Conservation (phyloP, 352 stramenopile species). For the Phytophthora aleatoria region DNA sequence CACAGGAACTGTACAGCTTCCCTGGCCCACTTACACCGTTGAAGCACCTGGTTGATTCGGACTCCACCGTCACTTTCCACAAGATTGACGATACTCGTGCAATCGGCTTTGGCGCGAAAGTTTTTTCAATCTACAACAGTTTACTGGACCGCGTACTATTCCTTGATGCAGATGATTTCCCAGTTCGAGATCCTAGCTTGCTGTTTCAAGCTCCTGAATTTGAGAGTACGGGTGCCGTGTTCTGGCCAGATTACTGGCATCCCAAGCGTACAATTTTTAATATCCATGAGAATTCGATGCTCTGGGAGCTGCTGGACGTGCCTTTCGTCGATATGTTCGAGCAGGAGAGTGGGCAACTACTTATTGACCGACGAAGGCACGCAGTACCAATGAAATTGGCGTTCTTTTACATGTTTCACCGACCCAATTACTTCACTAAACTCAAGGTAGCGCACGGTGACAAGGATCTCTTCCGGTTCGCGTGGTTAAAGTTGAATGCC, state of each 20-base stretch:
- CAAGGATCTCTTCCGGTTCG: conserved; percentile 69
- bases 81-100: conserved; percentile 36
- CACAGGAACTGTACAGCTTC: conserved; percentile 39
- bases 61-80: conserved; percentile 18
- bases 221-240: conserved; percentile 42
- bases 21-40: conserved; percentile 22
- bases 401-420: conserved; percentile 50
- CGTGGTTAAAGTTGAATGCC: conserved; percentile 51
- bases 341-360: conserved; percentile 64
- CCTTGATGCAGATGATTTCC: conserved; percentile 62
- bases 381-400: conserved; percentile 37
- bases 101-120: conserved; percentile 53
- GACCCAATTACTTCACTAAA: conserved; percentile 38
- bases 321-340: conserved; percentile 62
- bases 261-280: conserved; percentile 64
- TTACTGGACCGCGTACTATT: conserved; percentile 53
- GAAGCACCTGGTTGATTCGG: conserved; percentile 33
- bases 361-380: conserved; percentile 45
- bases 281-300: conserved; percentile 48
- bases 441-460: conserved; percentile 52
- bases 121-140: conserved; percentile 49
- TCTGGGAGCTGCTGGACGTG: conserved; percentile 58
- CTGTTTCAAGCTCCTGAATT: conserved; percentile 51
- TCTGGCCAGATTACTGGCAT: conserved; percentile 75
- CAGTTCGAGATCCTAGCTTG: conserved; percentile 48